Evolutionary conservation across 768 basidiomycete genomes (phyloP).

Genomic region (Sistotremastrum suecicum): DNA sequence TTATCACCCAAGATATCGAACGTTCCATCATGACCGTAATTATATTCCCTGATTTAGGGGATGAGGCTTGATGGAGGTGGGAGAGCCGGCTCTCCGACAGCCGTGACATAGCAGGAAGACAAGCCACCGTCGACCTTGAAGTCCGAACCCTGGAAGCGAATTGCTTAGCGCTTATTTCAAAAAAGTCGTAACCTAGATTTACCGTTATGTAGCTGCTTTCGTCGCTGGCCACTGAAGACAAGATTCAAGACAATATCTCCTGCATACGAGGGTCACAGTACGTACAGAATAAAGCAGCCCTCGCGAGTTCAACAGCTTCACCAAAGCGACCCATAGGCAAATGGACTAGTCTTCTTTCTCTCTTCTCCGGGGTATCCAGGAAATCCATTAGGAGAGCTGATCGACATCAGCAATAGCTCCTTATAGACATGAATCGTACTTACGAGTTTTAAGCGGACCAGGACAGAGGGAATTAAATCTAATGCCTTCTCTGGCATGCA

Average conservation of each 20-base stretch:
- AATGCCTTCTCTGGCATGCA: conserved; percentile 95
- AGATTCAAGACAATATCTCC: conserved; percentile 1
- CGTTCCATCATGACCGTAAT: too few relatives aligned
- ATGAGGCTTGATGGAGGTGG: conserved; percentile 58
- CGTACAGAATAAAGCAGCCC: conserved; percentile 85
- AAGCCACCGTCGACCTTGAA: conserved; percentile 96
- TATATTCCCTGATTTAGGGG: too few relatives aligned
- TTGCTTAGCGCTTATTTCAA: background rate
- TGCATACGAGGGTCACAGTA: conserved; percentile 12
- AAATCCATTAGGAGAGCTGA: conserved; percentile 97
- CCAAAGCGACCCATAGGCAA: conserved; percentile 97
- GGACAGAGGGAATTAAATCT: conserved; percentile 94
- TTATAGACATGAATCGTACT: conserved; percentile 14
- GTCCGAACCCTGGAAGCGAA: conserved; percentile 54
- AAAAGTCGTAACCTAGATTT: conserved; percentile 15
- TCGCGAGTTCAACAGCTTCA: conserved; percentile 90
- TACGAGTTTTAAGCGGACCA: conserved; percentile 90
- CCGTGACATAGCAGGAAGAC: conserved; percentile 83
- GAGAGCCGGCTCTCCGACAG: conserved; percentile 61
- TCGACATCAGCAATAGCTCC: background rate
- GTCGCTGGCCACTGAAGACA: conserved; percentile 63
- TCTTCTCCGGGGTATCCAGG: conserved; percentile 91
- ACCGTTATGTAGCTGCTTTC: conserved; percentile 96
- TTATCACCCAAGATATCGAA: too few relatives aligned
- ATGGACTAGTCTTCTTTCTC: conserved; percentile 77